Conservation (phyloP, 2,329 filamentous ascomycete genomes). For the Stagonosporopsis rhizophila region DNA sequence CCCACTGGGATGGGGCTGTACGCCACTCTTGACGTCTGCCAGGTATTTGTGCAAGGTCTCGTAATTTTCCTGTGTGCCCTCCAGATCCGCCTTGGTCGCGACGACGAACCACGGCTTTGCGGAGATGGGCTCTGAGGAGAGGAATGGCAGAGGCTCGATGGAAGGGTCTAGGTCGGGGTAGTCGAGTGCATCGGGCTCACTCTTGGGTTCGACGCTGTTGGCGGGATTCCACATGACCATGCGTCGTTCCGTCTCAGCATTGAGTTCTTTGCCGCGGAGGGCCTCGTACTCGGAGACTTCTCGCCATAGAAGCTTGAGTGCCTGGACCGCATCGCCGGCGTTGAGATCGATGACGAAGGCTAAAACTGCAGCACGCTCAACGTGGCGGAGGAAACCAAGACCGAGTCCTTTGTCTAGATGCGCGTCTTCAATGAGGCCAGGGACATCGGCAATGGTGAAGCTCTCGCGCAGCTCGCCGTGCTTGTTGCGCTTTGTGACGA, state of each 20-base stretch:
- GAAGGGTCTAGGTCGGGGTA: conserved; percentile 33
- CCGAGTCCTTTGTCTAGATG: conserved; percentile 92
- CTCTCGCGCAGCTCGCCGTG: conserved; percentile 69
- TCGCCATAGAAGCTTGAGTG: conserved; percentile 83
- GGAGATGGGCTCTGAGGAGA: conserved; percentile 74
- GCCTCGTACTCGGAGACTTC: conserved; percentile 91
- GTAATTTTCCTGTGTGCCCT: conserved; percentile 81
- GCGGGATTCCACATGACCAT: conserved; percentile 60
- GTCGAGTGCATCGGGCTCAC: conserved; percentile 29
- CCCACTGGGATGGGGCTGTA: conserved; percentile 75
- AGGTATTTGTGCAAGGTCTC: conserved; percentile 73
- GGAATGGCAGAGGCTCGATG: conserved; percentile 52
- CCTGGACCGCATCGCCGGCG: conserved; percentile 77
- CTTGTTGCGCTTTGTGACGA: conserved; percentile 55
- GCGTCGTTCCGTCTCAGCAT: conserved; percentile 69
- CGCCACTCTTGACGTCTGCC: conserved; percentile 66
- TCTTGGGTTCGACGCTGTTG: conserved; percentile 19
- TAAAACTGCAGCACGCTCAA: conserved; percentile 90
- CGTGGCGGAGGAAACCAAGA: conserved; percentile 89
- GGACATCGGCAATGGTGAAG: conserved; percentile 95
- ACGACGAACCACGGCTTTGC: conserved; percentile 97
- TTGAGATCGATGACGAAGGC: conserved; percentile 91
- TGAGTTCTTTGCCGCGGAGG: conserved; percentile 74
- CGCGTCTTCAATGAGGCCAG: conserved; percentile 88
- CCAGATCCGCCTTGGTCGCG: conserved; percentile 88